Conservation (phyloP, 2,329 filamentous ascomycete species). For the Alternaria conjuncta region DNA sequence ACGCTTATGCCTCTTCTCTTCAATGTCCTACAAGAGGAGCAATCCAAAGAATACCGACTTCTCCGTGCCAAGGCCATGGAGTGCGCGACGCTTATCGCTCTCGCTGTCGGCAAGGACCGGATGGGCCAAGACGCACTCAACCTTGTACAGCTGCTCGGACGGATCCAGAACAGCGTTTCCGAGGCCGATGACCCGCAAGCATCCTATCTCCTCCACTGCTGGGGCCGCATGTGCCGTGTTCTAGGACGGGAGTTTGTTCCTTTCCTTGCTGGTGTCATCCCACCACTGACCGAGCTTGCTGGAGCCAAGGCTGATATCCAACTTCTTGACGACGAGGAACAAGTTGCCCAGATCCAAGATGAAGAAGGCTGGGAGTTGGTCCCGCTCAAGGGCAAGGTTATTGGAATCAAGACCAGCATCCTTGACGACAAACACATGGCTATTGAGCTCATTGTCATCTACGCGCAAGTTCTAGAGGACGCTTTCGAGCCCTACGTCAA, state of each 20-base stretch:
- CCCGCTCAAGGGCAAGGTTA: constrained; percentile 95
- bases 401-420: constrained; percentile 95
- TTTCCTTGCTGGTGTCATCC: constrained; percentile 92
- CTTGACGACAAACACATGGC: constrained; percentile 99
- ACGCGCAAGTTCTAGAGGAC: constrained; percentile 92
- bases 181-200: constrained; percentile 95
- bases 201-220: constrained; percentile 97
- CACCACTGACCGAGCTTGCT: constrained; percentile 86
- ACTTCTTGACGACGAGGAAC: constrained; percentile 91
- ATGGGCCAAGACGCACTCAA: constrained; percentile 87
- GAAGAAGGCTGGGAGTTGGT: constrained; percentile 98
- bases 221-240: constrained; percentile 98
- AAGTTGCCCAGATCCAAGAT: constrained; percentile 88
- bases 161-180: constrained; percentile 79
- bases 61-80: constrained; percentile 98
- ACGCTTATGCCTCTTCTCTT: constrained; percentile 95
- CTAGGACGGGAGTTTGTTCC: constrained; percentile 89
- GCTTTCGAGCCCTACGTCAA: constrained; percentile 90
- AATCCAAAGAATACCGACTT: constrained; percentile 89
- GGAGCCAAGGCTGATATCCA: constrained; percentile 97
- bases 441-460: constrained; percentile 97
- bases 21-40: constrained; percentile 85
- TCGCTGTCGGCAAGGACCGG: constrained; percentile 92
- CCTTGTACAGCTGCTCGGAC: constrained; percentile 84
- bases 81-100: constrained; percentile 92